These are phyloP conservation scores for Talaromyces liani DNA, from an alignment of 495 filamentous ascomycete genomes.

Conservation along the genomic window DNA sequence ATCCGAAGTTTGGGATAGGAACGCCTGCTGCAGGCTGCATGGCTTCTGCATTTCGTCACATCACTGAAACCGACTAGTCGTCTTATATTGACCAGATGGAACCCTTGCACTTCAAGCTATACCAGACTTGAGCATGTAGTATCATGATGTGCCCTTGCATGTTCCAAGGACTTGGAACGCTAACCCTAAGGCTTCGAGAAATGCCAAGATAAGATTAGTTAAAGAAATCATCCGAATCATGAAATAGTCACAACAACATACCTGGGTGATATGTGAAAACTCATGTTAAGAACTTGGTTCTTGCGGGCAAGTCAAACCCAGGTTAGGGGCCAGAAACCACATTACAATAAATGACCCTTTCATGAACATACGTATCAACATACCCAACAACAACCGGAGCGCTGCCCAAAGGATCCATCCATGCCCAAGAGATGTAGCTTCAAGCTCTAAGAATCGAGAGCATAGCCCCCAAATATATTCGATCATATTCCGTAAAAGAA, in stretches of 20 bases:
- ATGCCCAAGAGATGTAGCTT: background rate
- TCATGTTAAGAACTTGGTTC: background rate
- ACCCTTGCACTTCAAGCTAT: background rate
- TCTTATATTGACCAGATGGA: background rate
- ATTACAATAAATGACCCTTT: background rate
- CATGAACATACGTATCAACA: background rate
- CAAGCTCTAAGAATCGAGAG: background rate
- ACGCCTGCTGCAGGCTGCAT: background rate
- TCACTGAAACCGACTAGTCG: background rate
- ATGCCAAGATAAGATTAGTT: background rate
- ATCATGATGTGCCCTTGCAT: background rate
- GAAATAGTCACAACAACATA: background rate
- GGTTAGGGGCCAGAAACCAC: background rate
- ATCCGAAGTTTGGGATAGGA: background rate
- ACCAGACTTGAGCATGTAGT: background rate
- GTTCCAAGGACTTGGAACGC: background rate
- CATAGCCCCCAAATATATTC: background rate
- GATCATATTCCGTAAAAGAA: background rate
- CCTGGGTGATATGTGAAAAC: background rate
- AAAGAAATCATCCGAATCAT: background rate
- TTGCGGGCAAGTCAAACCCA: background rate
- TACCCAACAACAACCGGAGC: background rate
- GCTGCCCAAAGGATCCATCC: background rate
- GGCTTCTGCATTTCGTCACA: background rate
- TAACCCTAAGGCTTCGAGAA: background rate